phyloP scores from a whole-genome alignment of 768 basidiomycete genomes.

The Pleurotus tuber-regium region DNA sequence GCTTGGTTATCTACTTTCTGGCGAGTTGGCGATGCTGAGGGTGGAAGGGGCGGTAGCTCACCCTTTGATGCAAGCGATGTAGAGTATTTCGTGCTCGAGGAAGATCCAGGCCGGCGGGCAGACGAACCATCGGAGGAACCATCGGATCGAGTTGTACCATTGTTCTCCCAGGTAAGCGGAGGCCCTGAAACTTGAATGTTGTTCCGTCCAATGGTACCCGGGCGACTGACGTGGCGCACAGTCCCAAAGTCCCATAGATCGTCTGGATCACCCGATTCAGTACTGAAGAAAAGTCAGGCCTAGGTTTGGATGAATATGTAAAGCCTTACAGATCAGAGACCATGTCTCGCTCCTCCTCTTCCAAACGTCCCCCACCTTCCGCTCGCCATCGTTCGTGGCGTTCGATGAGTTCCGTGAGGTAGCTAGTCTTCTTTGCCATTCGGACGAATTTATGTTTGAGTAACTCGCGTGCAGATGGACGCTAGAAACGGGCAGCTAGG shows the following conservation, averaged over 20 bases:
- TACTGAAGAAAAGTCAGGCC: slow-evolving; percentile 30
- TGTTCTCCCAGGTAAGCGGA: slow-evolving; percentile 79
- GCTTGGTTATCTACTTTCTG: slow-evolving; percentile 55
- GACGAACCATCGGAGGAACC: slow-evolving; percentile 21
- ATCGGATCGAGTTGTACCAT: slow-evolving; percentile 43
- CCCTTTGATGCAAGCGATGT: slow-evolving; percentile 51
- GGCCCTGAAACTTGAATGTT: slow-evolving; percentile 62
- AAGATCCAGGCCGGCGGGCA: slow-evolving; percentile 14
- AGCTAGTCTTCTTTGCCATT: slow-evolving; percentile 92
- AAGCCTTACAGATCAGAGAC: slow-evolving; percentile 61
- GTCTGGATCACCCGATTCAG: slow-evolving; percentile 58
- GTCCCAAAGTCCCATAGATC: slow-evolving; percentile 99
- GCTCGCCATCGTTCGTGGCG: slow-evolving; percentile 91
- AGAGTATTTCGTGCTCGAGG: slow-evolving; percentile 34
- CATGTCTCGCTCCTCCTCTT: slow-evolving; percentile 66
- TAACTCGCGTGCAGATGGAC: slow-evolving; percentile 92
- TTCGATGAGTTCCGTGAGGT: slow-evolving; percentile 94
- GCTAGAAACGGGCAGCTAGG: slow-evolving; percentile 41
- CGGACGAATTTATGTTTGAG: slow-evolving; percentile 95
- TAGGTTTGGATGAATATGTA: slow-evolving; percentile 5
- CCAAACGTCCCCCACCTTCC: slow-evolving; percentile 76
- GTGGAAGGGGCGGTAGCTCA: slow-evolving; percentile 61
- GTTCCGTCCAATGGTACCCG: slow-evolving; percentile 67
- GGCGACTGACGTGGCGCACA: slow-evolving; percentile 68
- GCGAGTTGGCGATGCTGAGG: slow-evolving; percentile 33